Percentiles rank a stretch among this genome's conserved stretches.
phyloP scores from a whole-genome alignment of 352 stramenopile species.

The Phytophthora citricola region DNA sequence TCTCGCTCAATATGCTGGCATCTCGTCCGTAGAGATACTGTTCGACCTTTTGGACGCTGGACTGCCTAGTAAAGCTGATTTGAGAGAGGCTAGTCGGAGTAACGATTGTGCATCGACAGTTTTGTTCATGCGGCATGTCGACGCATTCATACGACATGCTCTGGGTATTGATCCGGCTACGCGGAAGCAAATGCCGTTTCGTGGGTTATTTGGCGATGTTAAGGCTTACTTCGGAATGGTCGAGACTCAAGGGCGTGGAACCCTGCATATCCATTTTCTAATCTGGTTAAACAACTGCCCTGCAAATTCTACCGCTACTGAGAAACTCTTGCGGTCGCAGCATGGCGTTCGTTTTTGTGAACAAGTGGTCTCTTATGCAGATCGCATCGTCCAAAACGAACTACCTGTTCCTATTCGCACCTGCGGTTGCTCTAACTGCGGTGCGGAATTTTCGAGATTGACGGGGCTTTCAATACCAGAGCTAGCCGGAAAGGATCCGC shows the following conservation, averaged over 20 bases:
- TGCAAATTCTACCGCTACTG: background rate
- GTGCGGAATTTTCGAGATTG: background rate
- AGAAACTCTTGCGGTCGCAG: background rate
- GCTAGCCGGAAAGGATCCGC: background rate
- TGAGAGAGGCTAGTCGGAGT: background rate
- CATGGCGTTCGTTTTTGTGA: background rate
- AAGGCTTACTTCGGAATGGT: conserved; percentile 17
- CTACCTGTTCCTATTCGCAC: background rate
- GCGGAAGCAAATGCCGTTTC: background rate
- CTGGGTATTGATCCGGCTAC: conserved; percentile 9
- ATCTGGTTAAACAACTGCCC: conserved; percentile 9
- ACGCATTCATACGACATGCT: conserved; percentile 4
- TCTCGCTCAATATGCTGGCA: conserved; percentile 12
- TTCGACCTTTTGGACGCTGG: conserved; percentile 8
- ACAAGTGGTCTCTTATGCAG: background rate
- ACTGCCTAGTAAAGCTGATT: conserved; percentile 9
- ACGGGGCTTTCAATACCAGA: background rate
- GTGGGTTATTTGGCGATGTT: conserved; percentile 5
- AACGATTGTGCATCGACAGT: conserved; percentile 15
- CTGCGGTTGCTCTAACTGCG: background rate
- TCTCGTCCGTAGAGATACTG: conserved; percentile 2
- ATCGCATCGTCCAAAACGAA: background rate
- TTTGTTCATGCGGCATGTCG: conserved; percentile 16
- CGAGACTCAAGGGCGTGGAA: conserved; percentile 10
- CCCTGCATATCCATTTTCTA: conserved; percentile 17